Conservation (phyloP, 2,329 filamentous ascomycete genomes). For the Rutstroemia sydowiana region DNA sequence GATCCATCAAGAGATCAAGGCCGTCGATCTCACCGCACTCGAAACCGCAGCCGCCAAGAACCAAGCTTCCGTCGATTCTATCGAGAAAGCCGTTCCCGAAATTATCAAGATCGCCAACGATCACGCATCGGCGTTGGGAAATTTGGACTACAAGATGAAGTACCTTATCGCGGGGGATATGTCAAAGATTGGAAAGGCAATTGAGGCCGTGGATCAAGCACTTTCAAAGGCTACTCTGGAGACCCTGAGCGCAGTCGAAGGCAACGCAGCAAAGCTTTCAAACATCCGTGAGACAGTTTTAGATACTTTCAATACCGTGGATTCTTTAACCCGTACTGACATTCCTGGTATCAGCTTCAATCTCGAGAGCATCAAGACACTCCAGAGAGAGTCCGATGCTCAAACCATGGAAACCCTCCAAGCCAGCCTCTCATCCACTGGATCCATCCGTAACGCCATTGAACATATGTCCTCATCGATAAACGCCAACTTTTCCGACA, state of each 20-base stretch:
- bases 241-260: constrained; percentile 9
- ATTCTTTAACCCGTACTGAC: constrained; percentile 10
- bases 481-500: constrained; percentile 3
- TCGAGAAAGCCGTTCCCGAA: constrained; percentile 7
- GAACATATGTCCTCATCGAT: constrained; percentile 11
- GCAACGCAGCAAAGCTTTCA: constrained; percentile 10
- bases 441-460: constrained; percentile 12
- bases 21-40: constrained; percentile 10
- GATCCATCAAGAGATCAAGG: constrained; percentile 12
- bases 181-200: constrained; percentile 10
- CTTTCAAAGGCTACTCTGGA: constrained; percentile 9
- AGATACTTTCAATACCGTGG: constrained; percentile 11
- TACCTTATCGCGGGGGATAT: constrained; percentile 8
- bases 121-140: constrained; percentile 6
- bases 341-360: constrained; percentile 12
- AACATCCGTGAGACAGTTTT: constrained; percentile 12
- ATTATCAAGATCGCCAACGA: constrained; percentile 9
- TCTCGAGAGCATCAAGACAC: constrained; percentile 8
- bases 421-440: constrained; percentile 2
- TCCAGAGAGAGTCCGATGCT: constrained; percentile 10
- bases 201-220: constrained; percentile 10
- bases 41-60: constrained; percentile 5
- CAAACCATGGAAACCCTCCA: constrained; percentile 10
- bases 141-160: constrained; percentile 10
- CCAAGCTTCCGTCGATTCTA: constrained; percentile 6